Evolutionary conservation across 2,329 filamentous ascomycete genomes (phyloP), one percentile per base, ranked within the genome.

Genomic region (Epichloe aotearoae): DNA sequence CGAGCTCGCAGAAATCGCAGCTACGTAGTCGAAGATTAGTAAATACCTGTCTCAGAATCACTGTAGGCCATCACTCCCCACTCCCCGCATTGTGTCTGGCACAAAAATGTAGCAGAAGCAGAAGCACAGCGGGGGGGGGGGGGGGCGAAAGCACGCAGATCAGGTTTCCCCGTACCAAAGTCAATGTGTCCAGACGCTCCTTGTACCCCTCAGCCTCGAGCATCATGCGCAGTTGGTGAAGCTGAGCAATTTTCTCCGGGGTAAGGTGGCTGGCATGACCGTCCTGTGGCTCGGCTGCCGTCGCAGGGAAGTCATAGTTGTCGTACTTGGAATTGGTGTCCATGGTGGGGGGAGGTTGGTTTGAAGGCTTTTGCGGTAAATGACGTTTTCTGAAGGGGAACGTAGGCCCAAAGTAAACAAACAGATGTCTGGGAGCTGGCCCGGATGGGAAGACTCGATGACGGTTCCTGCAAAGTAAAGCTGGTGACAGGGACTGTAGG

Each of bases 191-290:
- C 64, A 98, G 77, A 61, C 88, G 80, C 61, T 94, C 81, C 23
- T 77, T 91, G 72, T 80, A 86, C 52, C 90, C 90, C 65, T 83
- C 82, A 58, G 82, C 71, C 79, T 97, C 93, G 54, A 98, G 81
- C 76, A 86, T 77, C 70, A 80, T 73, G 56, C 93, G 83, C 66
- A 98, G 76, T 76, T 96, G 88, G 64, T 82, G 73, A 46, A 97
- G 84, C 72, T 91, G 84, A 50, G 88, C 89, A 79, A 95, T 86
- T 74, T 97, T 89, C 68, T 86, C 79, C 52, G 81, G 75, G 50
- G 84, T 93, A 62, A 94, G 85, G 69, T 94, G 81, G 65, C 93
- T 93, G 55, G 91, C 84, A 69, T 96, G 89, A 57, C 93, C 93
- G 61, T 75, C 73, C 64, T 83, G 79, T 45, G 77, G 67, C 59